phyloP scores from a whole-genome alignment of 2,329 filamentous ascomycete genomes.

The Claviceps capensis region DNA sequence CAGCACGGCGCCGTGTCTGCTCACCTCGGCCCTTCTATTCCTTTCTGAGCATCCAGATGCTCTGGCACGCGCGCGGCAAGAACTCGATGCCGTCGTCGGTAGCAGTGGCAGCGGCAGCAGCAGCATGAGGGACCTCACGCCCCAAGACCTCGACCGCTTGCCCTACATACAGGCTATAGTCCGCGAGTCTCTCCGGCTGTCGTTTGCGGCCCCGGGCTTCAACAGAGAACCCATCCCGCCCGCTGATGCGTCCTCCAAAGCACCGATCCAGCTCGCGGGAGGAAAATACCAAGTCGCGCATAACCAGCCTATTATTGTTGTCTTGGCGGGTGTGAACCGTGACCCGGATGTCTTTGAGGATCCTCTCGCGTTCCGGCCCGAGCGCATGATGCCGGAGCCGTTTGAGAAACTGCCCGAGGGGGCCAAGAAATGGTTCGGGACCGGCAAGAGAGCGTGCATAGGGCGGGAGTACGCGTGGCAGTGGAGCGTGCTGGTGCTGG shows the following conservation, averaged over 20 bases:
- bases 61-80: conserved; percentile 34
- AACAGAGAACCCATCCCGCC: conserved; percentile 34
- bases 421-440: conserved; percentile 37
- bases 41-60: conserved; percentile 36
- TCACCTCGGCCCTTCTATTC: conserved; percentile 33
- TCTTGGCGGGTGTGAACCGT: conserved; percentile 35
- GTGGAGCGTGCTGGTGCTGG: conserved; percentile 28
- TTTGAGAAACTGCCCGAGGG: conserved; percentile 29
- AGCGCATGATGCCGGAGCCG: conserved; percentile 33
- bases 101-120: conserved; percentile 18
- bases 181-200: conserved; percentile 40
- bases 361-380: conserved; percentile 30
- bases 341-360: conserved; percentile 34
- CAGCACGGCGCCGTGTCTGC: conserved; percentile 32
- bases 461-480: conserved; percentile 36
- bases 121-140: conserved; percentile 27
- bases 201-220: conserved; percentile 39
- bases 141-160: conserved; percentile 36
- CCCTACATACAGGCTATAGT: conserved; percentile 40
- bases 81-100: conserved; percentile 36
- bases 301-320: conserved; percentile 34
- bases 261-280: conserved; percentile 31
- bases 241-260: conserved; percentile 17
- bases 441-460: conserved; percentile 38
- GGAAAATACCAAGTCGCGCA: conserved; percentile 36